Evolutionary conservation across 1,284 basidiomycete genomes (phyloP), one percentile per base, ranked within the genome.

Genomic region (Irpex rosettiformis): DNA sequence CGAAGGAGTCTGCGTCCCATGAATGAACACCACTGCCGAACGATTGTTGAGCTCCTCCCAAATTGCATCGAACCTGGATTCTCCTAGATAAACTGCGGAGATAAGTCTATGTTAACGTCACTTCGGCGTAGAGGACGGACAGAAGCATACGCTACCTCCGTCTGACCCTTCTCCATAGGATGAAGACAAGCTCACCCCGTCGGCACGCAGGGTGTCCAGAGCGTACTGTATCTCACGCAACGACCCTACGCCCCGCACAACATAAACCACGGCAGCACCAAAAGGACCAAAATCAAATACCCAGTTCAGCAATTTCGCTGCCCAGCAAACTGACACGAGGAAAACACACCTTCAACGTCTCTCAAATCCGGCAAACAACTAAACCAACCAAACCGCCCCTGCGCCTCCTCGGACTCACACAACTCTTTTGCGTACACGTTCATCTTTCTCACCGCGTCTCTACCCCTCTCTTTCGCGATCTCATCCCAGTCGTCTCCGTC

Each of bases 1-100:
- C 6, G 85, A 83, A 4, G 83, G 79, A 4, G 78, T 79, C 67
- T 88, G 85, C 25, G 82, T 77, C 30, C 89, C 87, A 69, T 91
- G 89, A 28, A 91, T 71, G 66, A 89, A 88, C 22, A 89, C 83
- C 25, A 84, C 77, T 2, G 83, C 79, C 16, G 72, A 64, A 42
- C 88, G 78, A 58, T 70, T 72, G 66, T 89, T 61, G 25, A 90
- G 77, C 65, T 86, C 86, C 42, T 77, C 76, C 88, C 87, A 90
- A 58, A 90, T 75, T 7, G 79, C 74, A 60, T 86, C 82, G 64
- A 83, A 89, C 11, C 65, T 62, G 61, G 84, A 79, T 64, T 89
- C 77, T 11, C 83, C 88, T 29, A 89, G 69, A 68, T 89, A 89
- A 59, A 72, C 88, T 89, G 58, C n/a, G 55, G 21, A 43, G 7